phyloP scores from a whole-genome alignment of 2,329 filamentous ascomycete genomes.

The Sporothrix globosa region DNA sequence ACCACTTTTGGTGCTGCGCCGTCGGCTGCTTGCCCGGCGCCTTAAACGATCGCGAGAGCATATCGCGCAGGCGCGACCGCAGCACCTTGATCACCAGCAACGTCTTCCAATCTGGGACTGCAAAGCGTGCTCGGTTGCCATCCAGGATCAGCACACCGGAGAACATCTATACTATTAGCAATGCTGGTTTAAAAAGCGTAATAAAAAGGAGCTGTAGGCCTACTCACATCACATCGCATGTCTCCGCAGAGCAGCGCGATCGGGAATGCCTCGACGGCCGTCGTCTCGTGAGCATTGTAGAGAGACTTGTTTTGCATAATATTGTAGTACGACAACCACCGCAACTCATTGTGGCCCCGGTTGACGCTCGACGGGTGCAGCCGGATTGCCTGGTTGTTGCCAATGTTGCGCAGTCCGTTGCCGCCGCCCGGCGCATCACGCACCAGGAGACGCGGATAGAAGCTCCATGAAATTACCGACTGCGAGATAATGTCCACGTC shows the following conservation, averaged over 20 bases:
- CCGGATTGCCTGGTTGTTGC: slow-evolving; percentile 88
- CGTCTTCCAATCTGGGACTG: slow-evolving; percentile 84
- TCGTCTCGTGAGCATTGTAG: slow-evolving; percentile 90
- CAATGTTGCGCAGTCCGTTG: slow-evolving; percentile 86
- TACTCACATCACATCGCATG: slow-evolving; percentile 75
- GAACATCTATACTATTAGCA: slow-evolving; percentile 65
- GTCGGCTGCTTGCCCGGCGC: slow-evolving; percentile 65
- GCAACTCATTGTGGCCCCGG: slow-evolving; percentile 67
- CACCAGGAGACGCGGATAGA: slow-evolving; percentile 90
- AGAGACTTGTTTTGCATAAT: slow-evolving; percentile 93
- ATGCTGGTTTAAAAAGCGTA: slow-evolving; percentile 42
- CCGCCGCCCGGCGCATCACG: slow-evolving; percentile 65
- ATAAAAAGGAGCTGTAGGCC: background rate
- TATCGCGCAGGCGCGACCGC: slow-evolving; percentile 71
- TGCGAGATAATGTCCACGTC: slow-evolving; percentile 77
- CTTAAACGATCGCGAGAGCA: slow-evolving; percentile 72
- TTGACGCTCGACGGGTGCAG: slow-evolving; percentile 90
- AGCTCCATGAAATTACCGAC: slow-evolving; percentile 87
- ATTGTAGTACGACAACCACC: slow-evolving; percentile 92
- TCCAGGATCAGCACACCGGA: slow-evolving; percentile 85
- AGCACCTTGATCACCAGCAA: slow-evolving; percentile 87
- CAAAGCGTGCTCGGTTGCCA: slow-evolving; percentile 82
- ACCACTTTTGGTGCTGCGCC: slow-evolving; percentile 71
- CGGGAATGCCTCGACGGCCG: slow-evolving; percentile 77
- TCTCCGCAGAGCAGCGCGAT: slow-evolving; percentile 86